Base-by-base conservation (phyloP, 306 rosid species). In the Glycine tomentella region DNA sequence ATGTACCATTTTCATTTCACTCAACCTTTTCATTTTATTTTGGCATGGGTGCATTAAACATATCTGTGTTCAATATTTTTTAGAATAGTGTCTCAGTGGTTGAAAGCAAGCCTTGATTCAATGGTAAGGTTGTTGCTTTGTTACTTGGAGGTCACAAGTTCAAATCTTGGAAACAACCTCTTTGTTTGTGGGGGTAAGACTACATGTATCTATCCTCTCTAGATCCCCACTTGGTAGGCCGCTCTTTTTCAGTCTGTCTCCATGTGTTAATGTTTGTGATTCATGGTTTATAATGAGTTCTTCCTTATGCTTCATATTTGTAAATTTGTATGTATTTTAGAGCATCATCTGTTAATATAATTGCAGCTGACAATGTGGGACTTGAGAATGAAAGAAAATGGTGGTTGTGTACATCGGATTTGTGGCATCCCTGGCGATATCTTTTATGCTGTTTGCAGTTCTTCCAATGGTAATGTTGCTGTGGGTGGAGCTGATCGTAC, bases 401-500 rank as follows among this genome's bases (percentile, higher is more conserved):
- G 98, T 13, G 97, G 98, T 69, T 92, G 97, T 84, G 12, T 92
- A n/a, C 93, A 81, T 48, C 89, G 97, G 75, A 86, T 92, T 75
- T 88, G 90, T 83, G 94, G 97, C 44, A 79, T 88, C 38, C 89
- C 92, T 81, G 97, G 98, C 25, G 92, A 94, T 80, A 66, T 70
- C 78, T 90, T 85, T 55, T 94, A 91, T 87, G 75, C 97, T 79
- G 93, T 90, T 72, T 87, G 94, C 72, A 50, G 89, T 87, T 94
- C 97, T 81, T 88, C 97, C 76, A 84, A 80, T 11, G 97, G 97
- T 67, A 72, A 92, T 76, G 55, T 94, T 89, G 97, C 97, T 14
- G 92, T 91, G 5, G 97, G 97, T 42, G 98, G 98, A 77, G 88
- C 89, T 72, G 97, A 92, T 85, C 97, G 97, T 63, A 90, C 97